Evolutionary conservation across 768 basidiomycete species (phyloP).

Genomic region (Boletus reticuloceps): DNA sequence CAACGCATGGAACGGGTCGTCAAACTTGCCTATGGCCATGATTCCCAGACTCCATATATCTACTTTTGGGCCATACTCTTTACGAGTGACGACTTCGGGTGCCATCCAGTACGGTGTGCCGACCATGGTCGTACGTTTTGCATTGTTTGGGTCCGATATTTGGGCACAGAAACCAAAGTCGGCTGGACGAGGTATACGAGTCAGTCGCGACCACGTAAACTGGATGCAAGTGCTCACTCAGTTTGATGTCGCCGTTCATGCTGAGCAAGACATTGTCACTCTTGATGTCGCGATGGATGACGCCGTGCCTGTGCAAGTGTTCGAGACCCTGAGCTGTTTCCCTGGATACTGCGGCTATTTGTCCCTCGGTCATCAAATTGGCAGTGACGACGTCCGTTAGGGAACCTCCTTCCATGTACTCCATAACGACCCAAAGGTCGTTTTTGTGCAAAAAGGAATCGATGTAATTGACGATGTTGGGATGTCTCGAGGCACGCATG

Average conservation of each 20-base stretch:
- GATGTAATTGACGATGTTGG: constrained; percentile 99
- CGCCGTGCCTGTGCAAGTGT: constrained; percentile 93
- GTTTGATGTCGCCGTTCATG: constrained; percentile 94
- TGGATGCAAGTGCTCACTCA: constrained; percentile 63
- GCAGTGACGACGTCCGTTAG: constrained; percentile 91
- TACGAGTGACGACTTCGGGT: constrained; percentile 94
- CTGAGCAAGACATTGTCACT: constrained; percentile 94
- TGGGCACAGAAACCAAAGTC: constrained; percentile 99
- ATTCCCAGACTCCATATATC: constrained; percentile 97
- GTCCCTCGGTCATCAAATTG: constrained; percentile 95
- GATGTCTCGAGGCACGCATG: constrained; percentile 94
- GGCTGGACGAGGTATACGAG: constrained; percentile 44
- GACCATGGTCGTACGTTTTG: constrained; percentile 97
- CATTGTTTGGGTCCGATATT: constrained; percentile 83
- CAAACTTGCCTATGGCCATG: constrained; percentile 82
- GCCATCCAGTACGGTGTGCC: constrained; percentile 99
- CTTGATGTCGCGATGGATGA: constrained; percentile 99
- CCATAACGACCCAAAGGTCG: constrained; percentile 99
- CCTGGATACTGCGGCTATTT: constrained; percentile 94
- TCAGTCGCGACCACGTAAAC: background rate
- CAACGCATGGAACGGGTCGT: background rate
- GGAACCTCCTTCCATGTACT: constrained; percentile 97
- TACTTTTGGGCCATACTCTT: constrained; percentile 98
- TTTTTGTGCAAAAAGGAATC: constrained; percentile 98
- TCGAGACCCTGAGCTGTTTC: constrained; percentile 92